phyloP scores from a whole-genome alignment of 83 land plant species.

The Picea engelmannii region DNA sequence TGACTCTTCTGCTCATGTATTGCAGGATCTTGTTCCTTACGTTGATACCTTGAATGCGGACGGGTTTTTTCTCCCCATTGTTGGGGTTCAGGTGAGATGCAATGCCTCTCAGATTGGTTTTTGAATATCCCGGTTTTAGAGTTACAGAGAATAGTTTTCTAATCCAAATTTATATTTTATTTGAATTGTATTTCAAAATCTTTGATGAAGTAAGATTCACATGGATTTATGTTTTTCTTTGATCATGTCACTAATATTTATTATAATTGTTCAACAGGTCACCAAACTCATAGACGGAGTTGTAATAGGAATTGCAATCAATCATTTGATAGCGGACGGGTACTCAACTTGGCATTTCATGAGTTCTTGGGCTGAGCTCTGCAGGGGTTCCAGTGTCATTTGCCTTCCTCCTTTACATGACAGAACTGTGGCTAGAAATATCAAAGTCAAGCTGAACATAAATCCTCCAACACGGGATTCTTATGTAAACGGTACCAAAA shows the following conservation, averaged over 20 bases:
- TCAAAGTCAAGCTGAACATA: conserved; percentile 38
- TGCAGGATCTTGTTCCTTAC: conserved; percentile 54
- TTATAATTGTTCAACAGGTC: conserved; percentile 23
- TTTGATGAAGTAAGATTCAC: not conserved
- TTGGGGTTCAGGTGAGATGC: conserved; percentile 49
- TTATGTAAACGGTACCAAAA: not conserved
- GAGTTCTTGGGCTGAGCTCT: conserved; percentile 34
- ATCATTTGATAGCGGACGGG: conserved; percentile 65
- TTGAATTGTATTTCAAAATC: not conserved
- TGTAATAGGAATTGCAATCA: conserved; percentile 22
- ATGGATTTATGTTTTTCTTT: not conserved
- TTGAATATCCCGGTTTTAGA: not conserved
- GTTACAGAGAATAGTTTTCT: not conserved
- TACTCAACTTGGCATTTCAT: conserved; percentile 2
- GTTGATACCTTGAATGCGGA: conserved; percentile 47
- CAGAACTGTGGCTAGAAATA: conserved; percentile 26
- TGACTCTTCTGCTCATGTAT: conserved; percentile 16
- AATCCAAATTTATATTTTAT: not conserved
- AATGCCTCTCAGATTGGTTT: not conserved
- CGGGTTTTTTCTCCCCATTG: conserved; percentile 23
- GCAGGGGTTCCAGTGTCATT: conserved; percentile 24
- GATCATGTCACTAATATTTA: not conserved
- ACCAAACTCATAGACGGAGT: conserved; percentile 71
- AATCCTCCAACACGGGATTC: conserved; percentile 19
- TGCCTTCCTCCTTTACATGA: conserved; percentile 48